These are phyloP conservation scores for Gossypium longicalyx DNA, from an alignment of 345 rosid species.

Conservation along the genomic window DNA sequence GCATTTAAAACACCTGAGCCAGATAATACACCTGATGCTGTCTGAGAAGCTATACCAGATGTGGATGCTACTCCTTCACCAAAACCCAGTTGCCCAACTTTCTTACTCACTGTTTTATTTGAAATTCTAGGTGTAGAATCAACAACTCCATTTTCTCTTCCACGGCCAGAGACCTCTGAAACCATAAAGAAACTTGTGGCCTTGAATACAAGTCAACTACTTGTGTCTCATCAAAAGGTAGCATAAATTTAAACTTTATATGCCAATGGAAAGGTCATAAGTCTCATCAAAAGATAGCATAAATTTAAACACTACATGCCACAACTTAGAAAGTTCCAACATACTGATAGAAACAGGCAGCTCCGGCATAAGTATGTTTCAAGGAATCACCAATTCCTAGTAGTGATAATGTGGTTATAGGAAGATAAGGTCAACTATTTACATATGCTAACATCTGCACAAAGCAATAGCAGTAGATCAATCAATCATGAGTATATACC, in stretches of 20 bases:
- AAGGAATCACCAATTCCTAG: not conserved
- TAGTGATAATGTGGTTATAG: not conserved
- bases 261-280: not conserved
- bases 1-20: constrained; percentile 99
- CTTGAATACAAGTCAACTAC: not conserved
- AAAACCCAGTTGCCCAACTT: constrained; percentile 46
- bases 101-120: constrained; percentile 58
- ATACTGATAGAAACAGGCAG: not conserved
- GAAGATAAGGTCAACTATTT: not conserved
- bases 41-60: constrained; percentile 85
- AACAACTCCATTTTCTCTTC: constrained; percentile 72
- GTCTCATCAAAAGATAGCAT: not conserved
- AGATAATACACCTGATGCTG: constrained; percentile 91
- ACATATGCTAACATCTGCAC: not conserved
- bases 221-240: not conserved
- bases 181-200: constrained; percentile 20
- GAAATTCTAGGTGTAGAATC: constrained; percentile 64
- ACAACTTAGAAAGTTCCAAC: not conserved
- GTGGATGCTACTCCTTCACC: constrained; percentile 68
- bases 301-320: not conserved
- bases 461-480: constrained; percentile 4
- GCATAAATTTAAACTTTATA: not conserved
- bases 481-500: constrained; percentile 34
- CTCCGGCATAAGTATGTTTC: not conserved
- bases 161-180: constrained; percentile 82